These are phyloP conservation scores for Aspergillus bertholletiae DNA, from an alignment of 495 filamentous ascomycete genomes.

Conservation along the genomic window DNA sequence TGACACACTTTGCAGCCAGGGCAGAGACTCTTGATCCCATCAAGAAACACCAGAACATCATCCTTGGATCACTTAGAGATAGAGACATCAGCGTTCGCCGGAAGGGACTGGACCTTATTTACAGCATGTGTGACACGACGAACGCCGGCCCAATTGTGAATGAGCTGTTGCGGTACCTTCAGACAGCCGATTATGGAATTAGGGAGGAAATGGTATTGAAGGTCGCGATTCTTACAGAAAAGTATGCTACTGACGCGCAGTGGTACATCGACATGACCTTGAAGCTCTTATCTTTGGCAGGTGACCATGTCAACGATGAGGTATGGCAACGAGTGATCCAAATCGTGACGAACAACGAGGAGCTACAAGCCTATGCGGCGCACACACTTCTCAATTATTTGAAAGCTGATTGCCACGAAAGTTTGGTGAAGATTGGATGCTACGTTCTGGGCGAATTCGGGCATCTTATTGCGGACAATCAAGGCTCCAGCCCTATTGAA, in stretches of 20 bases:
- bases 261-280: constrained; percentile 99
- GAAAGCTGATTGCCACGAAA: constrained; percentile 94
- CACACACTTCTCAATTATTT: constrained; percentile 86
- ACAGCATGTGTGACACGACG: constrained; percentile 97
- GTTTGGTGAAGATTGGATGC: constrained; percentile 92
- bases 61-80: constrained; percentile 89
- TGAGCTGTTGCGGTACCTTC: constrained; percentile 90
- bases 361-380: constrained; percentile 93
- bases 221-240: constrained; percentile 96
- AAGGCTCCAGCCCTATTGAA: constrained; percentile 93
- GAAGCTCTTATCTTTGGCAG: constrained; percentile 90
- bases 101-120: constrained; percentile 92
- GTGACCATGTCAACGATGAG: constrained; percentile 98
- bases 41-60: constrained; percentile 96
- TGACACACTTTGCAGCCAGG: constrained; percentile 96
- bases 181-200: constrained; percentile 95
- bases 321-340: constrained; percentile 99
- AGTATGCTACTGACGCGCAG: constrained; percentile 95
- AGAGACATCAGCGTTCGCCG: constrained; percentile 95
- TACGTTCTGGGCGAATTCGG: constrained; percentile 97
- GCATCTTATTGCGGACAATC: constrained; percentile 92
- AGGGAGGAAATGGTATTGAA: constrained; percentile 99
- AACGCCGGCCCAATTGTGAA: constrained; percentile 91
- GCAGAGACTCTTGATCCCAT: constrained; percentile 95
- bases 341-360: constrained; percentile 99